phyloP scores from a whole-genome alignment of 257 asterid species.

The Solanum sejunctum region DNA sequence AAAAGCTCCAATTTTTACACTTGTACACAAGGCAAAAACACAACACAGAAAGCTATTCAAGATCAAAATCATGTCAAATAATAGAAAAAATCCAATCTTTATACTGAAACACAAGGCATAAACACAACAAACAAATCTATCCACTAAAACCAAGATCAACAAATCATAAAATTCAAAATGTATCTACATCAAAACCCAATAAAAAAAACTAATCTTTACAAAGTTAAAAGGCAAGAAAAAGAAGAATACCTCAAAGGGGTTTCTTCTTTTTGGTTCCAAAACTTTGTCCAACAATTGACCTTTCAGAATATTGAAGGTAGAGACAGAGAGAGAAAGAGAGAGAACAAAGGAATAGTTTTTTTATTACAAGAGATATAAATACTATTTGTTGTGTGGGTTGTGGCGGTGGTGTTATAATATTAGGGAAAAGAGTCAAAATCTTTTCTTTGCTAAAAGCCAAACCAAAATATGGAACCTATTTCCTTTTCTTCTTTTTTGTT shows the following conservation, averaged over 20 bases:
- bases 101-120: neutral
- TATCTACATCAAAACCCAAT: neutral
- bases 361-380: neutral
- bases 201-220: neutral
- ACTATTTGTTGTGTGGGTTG: neutral
- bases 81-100: neutral
- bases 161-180: neutral
- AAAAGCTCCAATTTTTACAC: neutral
- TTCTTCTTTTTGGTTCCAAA: neutral
- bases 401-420: neutral
- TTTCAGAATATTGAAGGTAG: neutral
- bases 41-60: neutral
- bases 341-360: neutral
- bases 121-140: neutral
- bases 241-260: neutral
- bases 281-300: conserved; percentile 13
- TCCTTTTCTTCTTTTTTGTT: neutral
- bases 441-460: neutral
- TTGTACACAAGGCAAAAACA: neutral
- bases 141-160: neutral
- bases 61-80: neutral
- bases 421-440: neutral
- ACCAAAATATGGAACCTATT: neutral
- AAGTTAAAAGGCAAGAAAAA: neutral
- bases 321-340: neutral